phyloP scores from a whole-genome alignment of 1,139 yeast genomes.

The Candida freyschussii region DNA sequence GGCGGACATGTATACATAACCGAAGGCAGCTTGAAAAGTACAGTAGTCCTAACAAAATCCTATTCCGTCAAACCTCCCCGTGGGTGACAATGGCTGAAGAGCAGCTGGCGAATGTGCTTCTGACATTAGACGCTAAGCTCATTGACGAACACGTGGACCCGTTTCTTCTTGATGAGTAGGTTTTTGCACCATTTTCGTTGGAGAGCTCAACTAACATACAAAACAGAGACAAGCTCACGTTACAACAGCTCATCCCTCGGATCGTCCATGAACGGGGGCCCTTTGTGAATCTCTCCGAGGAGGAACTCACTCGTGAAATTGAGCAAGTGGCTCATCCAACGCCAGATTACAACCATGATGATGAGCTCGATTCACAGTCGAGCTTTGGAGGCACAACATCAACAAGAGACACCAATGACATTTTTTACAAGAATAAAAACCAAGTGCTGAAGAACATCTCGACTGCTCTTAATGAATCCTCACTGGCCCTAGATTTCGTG shows the following conservation, averaged over 20 bases:
- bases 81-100: slow-evolving; percentile 9
- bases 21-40: no score
- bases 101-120: slow-evolving; percentile 14
- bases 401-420: slow-evolving; percentile 31
- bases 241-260: slow-evolving; percentile 39
- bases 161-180: slow-evolving; percentile 22
- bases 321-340: no score
- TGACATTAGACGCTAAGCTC: slow-evolving; percentile 21
- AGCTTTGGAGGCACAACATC: not conserved
- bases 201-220: slow-evolving; percentile 1
- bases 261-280: slow-evolving; percentile 44
- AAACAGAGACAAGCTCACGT: slow-evolving; percentile 24
- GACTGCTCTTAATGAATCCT: slow-evolving; percentile 81
- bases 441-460: slow-evolving; percentile 54
- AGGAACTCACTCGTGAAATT: slow-evolving; percentile 44
- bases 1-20: no score
- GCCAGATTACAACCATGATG: slow-evolving; percentile 19
- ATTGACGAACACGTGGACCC: slow-evolving; percentile 25
- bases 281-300: slow-evolving; percentile 48
- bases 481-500: slow-evolving; percentile 80
- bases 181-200: not conserved
- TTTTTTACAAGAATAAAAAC: slow-evolving; percentile 50
- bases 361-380: slow-evolving; percentile 3
- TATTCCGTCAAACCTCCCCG: no score
- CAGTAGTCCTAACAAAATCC: no score